Conservation (phyloP, 495 filamentous ascomycete genomes). For the Rusavskia elegans region DNA sequence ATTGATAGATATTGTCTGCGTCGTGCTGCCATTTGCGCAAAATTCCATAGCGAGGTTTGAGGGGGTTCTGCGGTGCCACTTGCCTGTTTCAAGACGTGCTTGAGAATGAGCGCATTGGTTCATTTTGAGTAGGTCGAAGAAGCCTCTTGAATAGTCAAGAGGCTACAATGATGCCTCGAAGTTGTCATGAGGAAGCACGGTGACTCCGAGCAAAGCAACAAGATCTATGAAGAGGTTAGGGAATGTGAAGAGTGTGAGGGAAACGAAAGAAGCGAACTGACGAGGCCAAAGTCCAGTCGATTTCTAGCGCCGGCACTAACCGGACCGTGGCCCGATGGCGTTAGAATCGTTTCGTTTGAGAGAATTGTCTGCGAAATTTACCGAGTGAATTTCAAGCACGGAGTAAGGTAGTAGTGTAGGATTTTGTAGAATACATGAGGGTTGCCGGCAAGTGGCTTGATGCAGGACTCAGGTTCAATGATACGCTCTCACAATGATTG, state of each 20-base stretch:
- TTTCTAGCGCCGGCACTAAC: background rate
- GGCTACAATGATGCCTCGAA: conserved; percentile 4
- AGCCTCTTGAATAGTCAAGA: conserved; percentile 16
- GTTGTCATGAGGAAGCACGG: background rate
- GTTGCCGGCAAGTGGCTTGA: too few species aligned
- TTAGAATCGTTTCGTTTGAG: background rate
- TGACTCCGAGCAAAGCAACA: background rate
- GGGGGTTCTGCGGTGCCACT: background rate
- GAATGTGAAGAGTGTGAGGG: too few species aligned
- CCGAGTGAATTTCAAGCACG: too few species aligned
- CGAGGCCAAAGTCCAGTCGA: background rate
- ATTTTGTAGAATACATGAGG: too few species aligned
- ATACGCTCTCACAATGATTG: too few species aligned
- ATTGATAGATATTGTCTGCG: background rate
- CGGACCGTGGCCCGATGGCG: background rate
- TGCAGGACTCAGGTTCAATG: too few species aligned
- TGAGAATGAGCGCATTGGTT: conserved; percentile 9
- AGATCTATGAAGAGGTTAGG: background rate
- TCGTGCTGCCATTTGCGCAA: too few species aligned
- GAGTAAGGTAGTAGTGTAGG: too few species aligned
- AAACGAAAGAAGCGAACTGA: background rate
- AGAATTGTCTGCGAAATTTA: too few species aligned
- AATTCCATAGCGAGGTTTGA: background rate
- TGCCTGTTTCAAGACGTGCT: conserved; percentile 8
- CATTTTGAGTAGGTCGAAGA: conserved; percentile 6